phyloP scores from a whole-genome alignment of 345 rosid genomes.

The sweet orange (Citrus sinensis) region DNA sequence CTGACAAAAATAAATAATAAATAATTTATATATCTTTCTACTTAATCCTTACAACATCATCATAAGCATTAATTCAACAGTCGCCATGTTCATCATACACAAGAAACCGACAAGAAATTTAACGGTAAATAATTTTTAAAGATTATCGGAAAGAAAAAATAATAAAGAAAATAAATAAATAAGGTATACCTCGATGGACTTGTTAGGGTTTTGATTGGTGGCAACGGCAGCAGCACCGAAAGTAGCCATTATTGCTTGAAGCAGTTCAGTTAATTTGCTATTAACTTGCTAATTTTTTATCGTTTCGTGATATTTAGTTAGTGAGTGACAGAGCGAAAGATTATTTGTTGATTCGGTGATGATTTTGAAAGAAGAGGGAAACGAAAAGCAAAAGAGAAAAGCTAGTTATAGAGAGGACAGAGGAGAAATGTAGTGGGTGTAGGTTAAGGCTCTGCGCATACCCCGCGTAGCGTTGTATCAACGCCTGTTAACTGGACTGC shows the following conservation, averaged over 20 bases:
- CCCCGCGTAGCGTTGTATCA: not conserved
- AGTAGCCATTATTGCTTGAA: constrained; percentile 51
- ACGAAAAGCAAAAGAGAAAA: not conserved
- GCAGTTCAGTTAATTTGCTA: not conserved
- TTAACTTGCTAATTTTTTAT: too few relatives aligned
- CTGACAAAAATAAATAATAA: not conserved
- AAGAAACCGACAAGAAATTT: not conserved
- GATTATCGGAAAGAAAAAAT: not conserved
- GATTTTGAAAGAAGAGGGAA: constrained; percentile 16
- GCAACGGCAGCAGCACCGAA: constrained; percentile 44
- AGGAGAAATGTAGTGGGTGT: too few relatives aligned
- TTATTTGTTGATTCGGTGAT: too few relatives aligned
- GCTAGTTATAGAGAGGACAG: not conserved
- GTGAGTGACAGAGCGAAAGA: too few relatives aligned
- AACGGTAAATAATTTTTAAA: not conserved
- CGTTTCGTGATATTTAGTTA: too few relatives aligned
- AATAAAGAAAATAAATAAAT: not conserved
- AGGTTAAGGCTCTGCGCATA: not conserved
- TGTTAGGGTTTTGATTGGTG: constrained; percentile 66
- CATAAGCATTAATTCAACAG: not conserved
- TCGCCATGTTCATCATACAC: not conserved
- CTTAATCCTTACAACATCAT: too few relatives aligned
- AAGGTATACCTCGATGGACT: constrained; percentile 64
- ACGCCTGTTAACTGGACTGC: not conserved
- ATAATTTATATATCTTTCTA: not conserved